Percentiles rank a stretch among this genome's conserved stretches.
Evolutionary conservation across 2,329 filamentous ascomycete genomes (phyloP).

Genomic region (Diaporthe caulivora): DNA sequence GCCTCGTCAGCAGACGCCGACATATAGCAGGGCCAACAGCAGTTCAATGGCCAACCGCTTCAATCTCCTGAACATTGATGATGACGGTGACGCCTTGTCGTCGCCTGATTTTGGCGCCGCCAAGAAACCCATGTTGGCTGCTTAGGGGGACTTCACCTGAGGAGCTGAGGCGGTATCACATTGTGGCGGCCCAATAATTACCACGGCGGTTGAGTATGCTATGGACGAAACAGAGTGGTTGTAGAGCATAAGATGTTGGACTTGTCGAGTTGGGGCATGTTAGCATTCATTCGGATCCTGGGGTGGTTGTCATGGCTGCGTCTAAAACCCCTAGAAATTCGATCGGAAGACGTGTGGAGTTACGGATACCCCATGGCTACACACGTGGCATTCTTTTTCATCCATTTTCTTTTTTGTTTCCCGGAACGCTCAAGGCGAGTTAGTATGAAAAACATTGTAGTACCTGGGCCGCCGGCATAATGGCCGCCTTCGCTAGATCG

Average conservation of each 20-base stretch:
- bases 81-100: conserved; percentile 53
- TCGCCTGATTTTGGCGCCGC: conserved; percentile 36
- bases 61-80: conserved; percentile 67
- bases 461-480: background rate
- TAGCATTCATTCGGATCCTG: conserved; percentile 1
- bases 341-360: conserved; percentile 27
- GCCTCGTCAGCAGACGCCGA: conserved; percentile 44
- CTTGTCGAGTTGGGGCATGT: background rate
- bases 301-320: background rate
- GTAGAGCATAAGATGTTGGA: background rate
- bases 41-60: conserved; percentile 69
- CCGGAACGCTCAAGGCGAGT: background rate
- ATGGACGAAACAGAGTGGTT: background rate
- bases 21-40: conserved; percentile 49
- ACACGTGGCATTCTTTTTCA: conserved; percentile 12
- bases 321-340: conserved; percentile 12
- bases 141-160: conserved; percentile 38
- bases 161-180: background rate
- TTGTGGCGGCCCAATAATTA: background rate
- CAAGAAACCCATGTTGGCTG: conserved; percentile 45
- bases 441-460: background rate
- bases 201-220: background rate
- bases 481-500: background rate
- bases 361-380: conserved; percentile 24
- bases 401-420: background rate